phyloP scores from a whole-genome alignment of 768 basidiomycete species.

The Russula compacta region DNA sequence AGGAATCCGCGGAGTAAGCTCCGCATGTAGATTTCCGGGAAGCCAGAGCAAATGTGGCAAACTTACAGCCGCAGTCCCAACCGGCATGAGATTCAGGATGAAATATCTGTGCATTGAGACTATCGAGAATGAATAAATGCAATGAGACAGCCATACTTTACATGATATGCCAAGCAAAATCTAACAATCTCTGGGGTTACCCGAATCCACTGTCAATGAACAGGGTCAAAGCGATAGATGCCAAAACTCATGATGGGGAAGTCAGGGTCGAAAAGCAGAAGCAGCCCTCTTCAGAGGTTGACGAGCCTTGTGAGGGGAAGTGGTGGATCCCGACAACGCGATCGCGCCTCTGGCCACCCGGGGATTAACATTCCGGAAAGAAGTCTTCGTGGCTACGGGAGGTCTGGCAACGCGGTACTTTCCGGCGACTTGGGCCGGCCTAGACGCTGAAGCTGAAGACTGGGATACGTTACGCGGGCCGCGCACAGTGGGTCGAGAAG shows the following conservation, averaged over 20 bases:
- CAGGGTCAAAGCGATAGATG: not conserved
- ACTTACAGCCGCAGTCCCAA: not conserved
- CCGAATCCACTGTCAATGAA: not conserved
- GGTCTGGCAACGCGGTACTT: not conserved
- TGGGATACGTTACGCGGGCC: not conserved
- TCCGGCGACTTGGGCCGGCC: not conserved
- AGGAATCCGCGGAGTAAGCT: not conserved
- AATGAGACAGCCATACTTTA: constrained; percentile 9
- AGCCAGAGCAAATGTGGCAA: not conserved
- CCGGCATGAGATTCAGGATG: not conserved
- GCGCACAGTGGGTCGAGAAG: constrained; percentile 1
- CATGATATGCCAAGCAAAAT: constrained; percentile 7
- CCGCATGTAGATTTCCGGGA: not conserved
- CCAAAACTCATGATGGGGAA: not conserved
- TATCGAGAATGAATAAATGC: not conserved
- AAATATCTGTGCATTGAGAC: not conserved
- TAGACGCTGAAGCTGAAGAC: not conserved
- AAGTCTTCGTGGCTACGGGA: constrained; percentile 13
- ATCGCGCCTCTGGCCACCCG: not conserved
- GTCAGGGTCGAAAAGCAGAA: constrained; percentile 3
- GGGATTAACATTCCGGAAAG: constrained; percentile 1
- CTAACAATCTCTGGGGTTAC: not conserved
- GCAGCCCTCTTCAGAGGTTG: not conserved
- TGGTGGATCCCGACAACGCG: not conserved
- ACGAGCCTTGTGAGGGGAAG: constrained; percentile 1